Base-by-base conservation (phyloP, 805 yeast genomes). In the Cyberlindnera galapagoensis region DNA sequence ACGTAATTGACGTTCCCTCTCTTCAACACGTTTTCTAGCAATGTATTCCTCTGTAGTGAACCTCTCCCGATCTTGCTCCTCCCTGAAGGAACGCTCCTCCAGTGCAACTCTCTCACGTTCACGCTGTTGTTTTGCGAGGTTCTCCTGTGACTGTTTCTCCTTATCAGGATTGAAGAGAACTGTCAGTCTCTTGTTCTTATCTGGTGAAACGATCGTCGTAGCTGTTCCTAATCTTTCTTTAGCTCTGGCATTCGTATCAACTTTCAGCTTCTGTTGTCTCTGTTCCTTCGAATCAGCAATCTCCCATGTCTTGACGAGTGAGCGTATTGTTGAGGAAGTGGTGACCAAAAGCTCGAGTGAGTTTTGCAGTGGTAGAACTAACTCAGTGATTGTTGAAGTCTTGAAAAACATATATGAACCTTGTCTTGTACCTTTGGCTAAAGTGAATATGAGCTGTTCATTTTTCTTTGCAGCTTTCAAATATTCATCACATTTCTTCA, bases 381-480 rank as follows among this genome's bases (percentile, higher is more conserved):
- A 57, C 20, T 64, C 70, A 7, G 49, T 32, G 2, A 65, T 39
- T 12, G 47, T 57, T 25, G 59, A 55, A 4, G 56, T 35, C 20
- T 48, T 57, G 5, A 54, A 40, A n/a, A 54, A 62, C 36, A 47
- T 57, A 21, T 28, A 34, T 2, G 71, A 49, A 26, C 60, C 60
- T 33, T 56, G 57, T 21, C 73, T 51, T 3, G 66, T 45, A 22
- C 60, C 59, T 28, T 69, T 53, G 1, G 70, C 59, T 29, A 66
- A 47, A 6, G 60, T 63, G 11, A 70, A 69, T 20, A 66, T 53
- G 13, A 68, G 45, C 8, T 60, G 60, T 4, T 70, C 69, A 40
- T 66, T 67, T 30, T 61, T 66, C 38, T 62, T 66, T 6, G 63
- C 45, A 1, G 51, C 35, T 29, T 55, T 58, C 44, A 66, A 60